These are phyloP conservation scores for Ambrosiella beaveri DNA, from an alignment of 2,329 filamentous ascomycete species.

Conservation along the genomic window DNA sequence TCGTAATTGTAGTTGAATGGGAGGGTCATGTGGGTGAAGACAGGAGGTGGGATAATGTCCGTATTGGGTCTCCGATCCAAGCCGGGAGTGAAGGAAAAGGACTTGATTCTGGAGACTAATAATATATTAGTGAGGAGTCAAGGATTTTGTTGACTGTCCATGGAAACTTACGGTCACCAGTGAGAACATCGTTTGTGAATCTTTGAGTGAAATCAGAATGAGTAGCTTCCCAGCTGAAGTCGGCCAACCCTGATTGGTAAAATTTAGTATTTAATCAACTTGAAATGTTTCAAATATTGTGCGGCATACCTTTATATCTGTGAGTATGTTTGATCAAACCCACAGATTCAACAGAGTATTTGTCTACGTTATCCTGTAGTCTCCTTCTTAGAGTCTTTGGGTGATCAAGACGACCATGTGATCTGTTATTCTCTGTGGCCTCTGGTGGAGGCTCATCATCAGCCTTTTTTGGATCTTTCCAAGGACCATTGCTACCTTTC, in stretches of 20 bases:
- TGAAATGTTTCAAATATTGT: neutral
- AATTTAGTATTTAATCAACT: neutral
- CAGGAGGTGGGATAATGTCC: constrained; percentile 62
- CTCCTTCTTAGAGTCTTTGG: constrained; percentile 41
- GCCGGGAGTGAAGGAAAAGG: constrained; percentile 50
- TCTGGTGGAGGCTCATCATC: constrained; percentile 15
- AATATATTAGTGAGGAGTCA: constrained; percentile 14
- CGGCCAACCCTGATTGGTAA: constrained; percentile 46
- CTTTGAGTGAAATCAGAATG: constrained; percentile 52
- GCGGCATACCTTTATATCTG: constrained; percentile 52
- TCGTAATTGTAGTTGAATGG: constrained; percentile 69
- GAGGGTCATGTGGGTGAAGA: constrained; percentile 56
- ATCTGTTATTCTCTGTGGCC: constrained; percentile 21
- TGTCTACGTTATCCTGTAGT: constrained; percentile 51
- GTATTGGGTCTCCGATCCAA: constrained; percentile 41
- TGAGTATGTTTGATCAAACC: constrained; percentile 65
- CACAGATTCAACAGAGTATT: constrained; percentile 51
- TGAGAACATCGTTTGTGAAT: constrained; percentile 53
- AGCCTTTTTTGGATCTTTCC: constrained; percentile 28
- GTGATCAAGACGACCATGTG: constrained; percentile 32
- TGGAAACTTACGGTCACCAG: constrained; percentile 43
- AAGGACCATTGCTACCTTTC: constrained; percentile 54
- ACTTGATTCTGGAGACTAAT: constrained; percentile 32
- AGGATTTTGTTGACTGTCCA: neutral
- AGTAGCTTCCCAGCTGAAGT: constrained; percentile 66